phyloP scores from a whole-genome alignment of 2,329 filamentous ascomycete species.

The Plenodomus tracheiphilus region DNA sequence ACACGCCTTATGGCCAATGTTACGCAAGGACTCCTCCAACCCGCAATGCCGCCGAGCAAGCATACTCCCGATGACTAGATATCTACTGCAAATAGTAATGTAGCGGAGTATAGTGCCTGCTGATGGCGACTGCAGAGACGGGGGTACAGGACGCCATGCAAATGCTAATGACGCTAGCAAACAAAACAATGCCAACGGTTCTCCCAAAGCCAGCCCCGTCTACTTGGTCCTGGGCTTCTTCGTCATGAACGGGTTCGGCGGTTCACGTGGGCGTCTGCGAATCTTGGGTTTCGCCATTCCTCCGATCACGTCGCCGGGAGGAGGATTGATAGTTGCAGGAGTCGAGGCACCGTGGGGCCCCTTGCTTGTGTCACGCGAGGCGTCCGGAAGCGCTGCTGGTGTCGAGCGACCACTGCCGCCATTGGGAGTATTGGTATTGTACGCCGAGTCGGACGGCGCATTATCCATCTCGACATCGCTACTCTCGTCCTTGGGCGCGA shows the following conservation, averaged over 20 bases:
- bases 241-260: conserved; percentile 33
- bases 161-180: background rate
- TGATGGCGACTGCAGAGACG: background rate
- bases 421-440: conserved; percentile 23
- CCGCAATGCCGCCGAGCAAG: background rate
- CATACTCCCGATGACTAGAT: conserved; percentile 3
- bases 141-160: background rate
- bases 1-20: conserved; percentile 12
- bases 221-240: conserved; percentile 28
- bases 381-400: conserved; percentile 23
- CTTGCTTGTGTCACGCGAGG: conserved; percentile 13
- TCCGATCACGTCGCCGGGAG: conserved; percentile 20
- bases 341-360: conserved; percentile 5
- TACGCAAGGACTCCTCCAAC: conserved; percentile 1
- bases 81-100: background rate
- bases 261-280: conserved; percentile 28
- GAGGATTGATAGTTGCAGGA: background rate
- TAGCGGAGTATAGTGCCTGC: background rate
- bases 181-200: background rate
- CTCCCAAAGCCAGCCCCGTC: background rate
- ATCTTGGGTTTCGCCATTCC: conserved; percentile 38
- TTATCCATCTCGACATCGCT: conserved; percentile 40
- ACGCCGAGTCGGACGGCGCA: conserved; percentile 25
- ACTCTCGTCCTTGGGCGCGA: conserved; percentile 57
- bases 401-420: conserved; percentile 34